These are phyloP conservation scores for Beauveria bassiana DNA, from an alignment of 2,329 filamentous ascomycete species.

Conservation along the genomic window DNA sequence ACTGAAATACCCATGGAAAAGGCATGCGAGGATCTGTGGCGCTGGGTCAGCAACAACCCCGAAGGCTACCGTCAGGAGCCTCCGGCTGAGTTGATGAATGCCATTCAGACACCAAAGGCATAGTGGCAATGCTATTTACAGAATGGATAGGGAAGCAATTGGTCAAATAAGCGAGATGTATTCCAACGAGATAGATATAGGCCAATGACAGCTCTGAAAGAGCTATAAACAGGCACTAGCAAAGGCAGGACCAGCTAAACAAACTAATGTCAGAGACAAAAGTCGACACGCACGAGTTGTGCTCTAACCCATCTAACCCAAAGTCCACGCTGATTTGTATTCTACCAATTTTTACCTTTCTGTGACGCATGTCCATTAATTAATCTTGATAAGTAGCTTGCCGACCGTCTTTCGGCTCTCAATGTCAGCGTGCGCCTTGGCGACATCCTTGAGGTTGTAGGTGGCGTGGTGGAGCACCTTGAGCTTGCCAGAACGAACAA, in stretches of 20 bases:
- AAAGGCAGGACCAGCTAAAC: background rate
- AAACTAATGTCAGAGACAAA: background rate
- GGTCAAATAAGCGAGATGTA: conserved; percentile 14
- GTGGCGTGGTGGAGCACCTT: conserved; percentile 67
- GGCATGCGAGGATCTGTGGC: conserved; percentile 90
- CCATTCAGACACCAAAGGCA: conserved; percentile 38
- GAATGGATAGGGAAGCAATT: conserved; percentile 11
- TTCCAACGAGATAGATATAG: background rate
- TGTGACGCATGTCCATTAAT: conserved; percentile 17
- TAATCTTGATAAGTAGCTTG: conserved; percentile 69
- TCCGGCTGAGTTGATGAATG: conserved; percentile 71
- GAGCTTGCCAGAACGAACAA: conserved; percentile 62
- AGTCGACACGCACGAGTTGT: background rate
- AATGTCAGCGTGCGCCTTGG: conserved; percentile 66
- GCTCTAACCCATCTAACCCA: background rate
- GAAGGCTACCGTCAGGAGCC: conserved; percentile 88
- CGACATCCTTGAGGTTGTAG: conserved; percentile 68
- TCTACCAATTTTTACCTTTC: background rate
- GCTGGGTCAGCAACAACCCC: conserved; percentile 95
- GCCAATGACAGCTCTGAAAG: background rate
- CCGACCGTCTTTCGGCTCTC: conserved; percentile 77
- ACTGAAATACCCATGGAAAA: conserved; percentile 85
- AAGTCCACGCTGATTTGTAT: no score
- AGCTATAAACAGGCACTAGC: background rate
- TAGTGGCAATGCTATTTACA: conserved; percentile 14